Evolutionary conservation across 2,329 filamentous ascomycete species (phyloP).

Genomic region (Scleromitrula shiraiana): DNA sequence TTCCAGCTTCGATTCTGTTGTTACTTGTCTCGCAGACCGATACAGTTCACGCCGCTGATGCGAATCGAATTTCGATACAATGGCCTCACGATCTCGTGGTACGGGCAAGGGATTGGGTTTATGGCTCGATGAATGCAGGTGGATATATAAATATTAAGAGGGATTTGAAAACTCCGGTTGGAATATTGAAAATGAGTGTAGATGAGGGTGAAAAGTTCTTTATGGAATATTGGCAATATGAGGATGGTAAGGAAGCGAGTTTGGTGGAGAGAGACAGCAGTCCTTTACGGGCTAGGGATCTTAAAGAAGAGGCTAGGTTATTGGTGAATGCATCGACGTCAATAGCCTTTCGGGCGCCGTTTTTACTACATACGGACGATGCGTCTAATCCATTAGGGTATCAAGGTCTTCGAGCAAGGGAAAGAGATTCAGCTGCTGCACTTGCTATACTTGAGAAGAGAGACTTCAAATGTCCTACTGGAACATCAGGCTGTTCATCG

Average conservation of each 20-base stretch:
- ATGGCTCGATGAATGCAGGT: constrained; percentile 37
- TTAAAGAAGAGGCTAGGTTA: constrained; percentile 18
- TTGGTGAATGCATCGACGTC: constrained; percentile 19
- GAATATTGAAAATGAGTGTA: constrained; percentile 62
- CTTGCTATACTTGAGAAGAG: constrained; percentile 46
- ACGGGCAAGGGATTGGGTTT: constrained; percentile 39
- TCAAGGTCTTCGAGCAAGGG: constrained; percentile 15
- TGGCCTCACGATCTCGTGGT: constrained; percentile 40
- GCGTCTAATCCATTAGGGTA: background rate
- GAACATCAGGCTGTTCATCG: constrained; percentile 54
- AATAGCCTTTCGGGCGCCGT: constrained; percentile 41
- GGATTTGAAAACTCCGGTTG: constrained; percentile 43
- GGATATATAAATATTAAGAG: constrained; percentile 33
- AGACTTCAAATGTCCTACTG: constrained; percentile 57
- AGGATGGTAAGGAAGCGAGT: constrained; percentile 13
- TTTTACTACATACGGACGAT: constrained; percentile 39
- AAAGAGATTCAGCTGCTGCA: constrained; percentile 28
- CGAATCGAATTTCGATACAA: constrained; percentile 21
- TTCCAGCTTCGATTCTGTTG: constrained; percentile 39
- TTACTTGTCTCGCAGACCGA: constrained; percentile 35
- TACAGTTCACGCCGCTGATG: constrained; percentile 27
- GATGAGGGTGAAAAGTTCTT: constrained; percentile 69
- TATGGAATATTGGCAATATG: constrained; percentile 49
- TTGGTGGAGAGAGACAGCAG: background rate
- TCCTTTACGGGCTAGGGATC: constrained; percentile 16